Conservation (phyloP, 2,329 filamentous ascomycete species). For the Neurospora sp. region DNA sequence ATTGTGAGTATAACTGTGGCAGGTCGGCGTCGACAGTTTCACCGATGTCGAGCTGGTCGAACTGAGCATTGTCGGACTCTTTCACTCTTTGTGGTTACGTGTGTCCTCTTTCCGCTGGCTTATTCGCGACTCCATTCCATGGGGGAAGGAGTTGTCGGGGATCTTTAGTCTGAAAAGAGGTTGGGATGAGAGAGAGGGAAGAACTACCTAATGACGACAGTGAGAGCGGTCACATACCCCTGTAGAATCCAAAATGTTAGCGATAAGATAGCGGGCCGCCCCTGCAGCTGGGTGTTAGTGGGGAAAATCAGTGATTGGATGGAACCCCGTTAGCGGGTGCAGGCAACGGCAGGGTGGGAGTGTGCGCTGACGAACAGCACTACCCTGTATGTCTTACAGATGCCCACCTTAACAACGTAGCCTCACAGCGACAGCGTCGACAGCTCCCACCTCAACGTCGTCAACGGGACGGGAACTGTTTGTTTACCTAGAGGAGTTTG, state of each 20-base stretch:
- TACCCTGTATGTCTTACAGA: not conserved
- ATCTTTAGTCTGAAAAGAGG: not conserved
- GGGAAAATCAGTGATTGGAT: not conserved
- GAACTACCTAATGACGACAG: constrained; percentile 10
- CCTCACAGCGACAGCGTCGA: not conserved
- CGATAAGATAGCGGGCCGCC: constrained; percentile 10
- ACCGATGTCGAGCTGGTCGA: not conserved
- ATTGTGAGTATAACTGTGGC: constrained; percentile 5
- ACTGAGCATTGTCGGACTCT: constrained; percentile 12
- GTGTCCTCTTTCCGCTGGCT: not conserved
- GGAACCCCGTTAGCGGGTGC: not conserved
- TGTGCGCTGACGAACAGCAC: not conserved
- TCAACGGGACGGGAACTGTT: not conserved
- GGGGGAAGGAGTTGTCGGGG: not conserved
- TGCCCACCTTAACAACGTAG: constrained; percentile 1
- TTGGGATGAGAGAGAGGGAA: not conserved
- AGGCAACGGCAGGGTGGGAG: not conserved
- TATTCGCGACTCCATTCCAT: not conserved
- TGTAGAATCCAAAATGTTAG: not conserved
- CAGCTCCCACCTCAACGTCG: not conserved
- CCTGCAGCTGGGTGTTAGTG: not conserved
- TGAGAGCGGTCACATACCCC: not conserved
- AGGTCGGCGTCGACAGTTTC: not conserved
- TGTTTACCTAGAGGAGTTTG: not conserved
- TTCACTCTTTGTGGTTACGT: not conserved